These are phyloP conservation scores for Retiboletus flavoniger DNA, from an alignment of 1,284 basidiomycete genomes.

Conservation along the genomic window DNA sequence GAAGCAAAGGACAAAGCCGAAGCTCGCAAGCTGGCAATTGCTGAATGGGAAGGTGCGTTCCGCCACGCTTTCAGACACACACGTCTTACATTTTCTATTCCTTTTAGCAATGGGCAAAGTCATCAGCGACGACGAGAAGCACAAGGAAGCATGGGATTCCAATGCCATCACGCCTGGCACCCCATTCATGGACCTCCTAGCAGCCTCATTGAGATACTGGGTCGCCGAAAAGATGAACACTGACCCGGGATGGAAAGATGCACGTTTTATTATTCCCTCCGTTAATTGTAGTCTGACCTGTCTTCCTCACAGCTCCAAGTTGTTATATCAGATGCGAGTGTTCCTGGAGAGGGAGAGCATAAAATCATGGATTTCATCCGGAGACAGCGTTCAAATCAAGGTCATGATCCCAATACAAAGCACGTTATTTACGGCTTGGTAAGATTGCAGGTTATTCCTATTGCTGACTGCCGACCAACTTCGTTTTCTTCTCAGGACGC, in stretches of 20 bases:
- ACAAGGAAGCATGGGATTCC: conserved; percentile 92
- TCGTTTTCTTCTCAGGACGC: conserved; percentile 69
- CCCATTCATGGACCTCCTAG: conserved; percentile 96
- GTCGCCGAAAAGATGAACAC: conserved; percentile 93
- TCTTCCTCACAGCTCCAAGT: conserved; percentile 72
- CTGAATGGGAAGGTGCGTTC: conserved; percentile 77
- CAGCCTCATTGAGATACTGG: conserved; percentile 92
- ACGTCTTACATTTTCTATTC: not conserved
- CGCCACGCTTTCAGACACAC: not conserved
- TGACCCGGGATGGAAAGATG: conserved; percentile 94
- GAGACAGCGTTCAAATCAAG: conserved; percentile 82
- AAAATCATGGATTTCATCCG: conserved; percentile 99
- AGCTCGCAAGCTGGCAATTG: conserved; percentile 77
- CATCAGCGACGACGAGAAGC: conserved; percentile 81
- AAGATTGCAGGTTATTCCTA: conserved; percentile 30
- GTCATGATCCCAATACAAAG: conserved; percentile 91
- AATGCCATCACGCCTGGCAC: conserved; percentile 99
- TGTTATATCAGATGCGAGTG: conserved; percentile 95
- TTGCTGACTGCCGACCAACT: conserved; percentile 7
- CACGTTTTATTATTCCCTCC: conserved; percentile 37
- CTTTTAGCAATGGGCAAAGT: conserved; percentile 83
- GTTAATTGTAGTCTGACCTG: not conserved
- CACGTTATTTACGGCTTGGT: conserved; percentile 98
- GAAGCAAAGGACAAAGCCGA: conserved; percentile 95
- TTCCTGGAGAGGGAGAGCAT: conserved; percentile 98